These are phyloP conservation scores for Microdochium trichocladiopsis DNA, from an alignment of 2,329 filamentous ascomycete species.

Conservation along the genomic window DNA sequence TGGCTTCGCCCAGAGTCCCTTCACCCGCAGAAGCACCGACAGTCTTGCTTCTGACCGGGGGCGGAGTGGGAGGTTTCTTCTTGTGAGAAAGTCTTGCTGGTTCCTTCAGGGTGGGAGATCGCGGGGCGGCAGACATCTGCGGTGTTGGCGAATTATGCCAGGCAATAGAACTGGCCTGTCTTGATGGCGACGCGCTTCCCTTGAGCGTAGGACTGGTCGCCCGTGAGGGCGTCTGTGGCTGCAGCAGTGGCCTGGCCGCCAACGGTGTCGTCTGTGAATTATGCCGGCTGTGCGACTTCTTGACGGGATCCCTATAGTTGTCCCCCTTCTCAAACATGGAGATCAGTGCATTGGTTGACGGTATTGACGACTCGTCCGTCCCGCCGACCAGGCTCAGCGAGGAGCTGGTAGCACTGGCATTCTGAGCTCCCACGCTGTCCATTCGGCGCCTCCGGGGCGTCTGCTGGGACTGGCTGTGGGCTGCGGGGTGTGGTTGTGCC, in stretches of 20 bases:
- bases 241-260: slow-evolving; percentile 11
- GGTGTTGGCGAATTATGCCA: slow-evolving; percentile 5
- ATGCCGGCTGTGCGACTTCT: slow-evolving; percentile 12
- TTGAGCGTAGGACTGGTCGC: slow-evolving; percentile 16
- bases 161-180: slow-evolving; percentile 9
- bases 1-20: too few relatives aligned
- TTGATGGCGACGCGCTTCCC: slow-evolving; percentile 13
- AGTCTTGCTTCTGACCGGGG: slow-evolving; percentile 2
- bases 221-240: slow-evolving; percentile 23
- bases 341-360: slow-evolving; percentile 58
- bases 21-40: too few relatives aligned
- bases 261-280: slow-evolving; percentile 1
- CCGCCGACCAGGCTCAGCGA: slow-evolving; percentile 23
- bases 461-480: slow-evolving; percentile 13
- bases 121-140: background rate
- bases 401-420: slow-evolving; percentile 19
- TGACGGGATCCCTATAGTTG: slow-evolving; percentile 13
- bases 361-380: slow-evolving; percentile 50
- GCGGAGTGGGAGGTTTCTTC: slow-evolving; percentile 14
- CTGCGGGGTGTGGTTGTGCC: slow-evolving; percentile 2
- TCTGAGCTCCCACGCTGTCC: slow-evolving; percentile 17
- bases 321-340: slow-evolving; percentile 57
- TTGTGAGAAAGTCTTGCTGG: slow-evolving; percentile 4
- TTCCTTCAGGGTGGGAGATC: background rate
- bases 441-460: slow-evolving; percentile 11